A percentile compares a stretch with the other conserved stretches of the same genome.
phyloP scores from a whole-genome alignment of 2,329 filamentous ascomycete species.

The Fusarium sp. region DNA sequence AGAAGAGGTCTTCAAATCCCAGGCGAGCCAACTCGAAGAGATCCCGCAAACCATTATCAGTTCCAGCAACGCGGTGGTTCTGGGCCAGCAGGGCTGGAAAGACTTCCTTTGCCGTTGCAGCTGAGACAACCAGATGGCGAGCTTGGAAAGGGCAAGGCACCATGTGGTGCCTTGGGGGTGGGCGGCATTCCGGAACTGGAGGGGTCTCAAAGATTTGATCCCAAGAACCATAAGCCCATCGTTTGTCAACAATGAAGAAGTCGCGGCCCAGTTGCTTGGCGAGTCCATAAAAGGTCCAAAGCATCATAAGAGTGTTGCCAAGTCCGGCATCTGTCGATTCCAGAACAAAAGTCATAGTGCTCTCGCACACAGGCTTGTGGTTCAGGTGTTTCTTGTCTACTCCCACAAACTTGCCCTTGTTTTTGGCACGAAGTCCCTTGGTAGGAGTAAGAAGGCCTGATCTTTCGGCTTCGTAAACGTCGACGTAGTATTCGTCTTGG shows the following conservation, averaged over 20 bases:
- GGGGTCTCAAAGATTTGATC: constrained; percentile 76
- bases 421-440: constrained; percentile 53
- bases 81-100: constrained; percentile 67
- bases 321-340: constrained; percentile 79
- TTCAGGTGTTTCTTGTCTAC: constrained; percentile 57
- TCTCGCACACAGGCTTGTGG: constrained; percentile 70
- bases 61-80: constrained; percentile 44
- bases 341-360: constrained; percentile 80
- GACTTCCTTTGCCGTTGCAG: constrained; percentile 71
- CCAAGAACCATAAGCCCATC: constrained; percentile 85
- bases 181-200: constrained; percentile 72
- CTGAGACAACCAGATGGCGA: constrained; percentile 78
- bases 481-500: constrained; percentile 76
- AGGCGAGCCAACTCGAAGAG: constrained; percentile 75
- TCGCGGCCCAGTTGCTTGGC: constrained; percentile 77
- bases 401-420: constrained; percentile 61
- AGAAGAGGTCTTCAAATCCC: constrained; percentile 81
- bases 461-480: constrained; percentile 77
- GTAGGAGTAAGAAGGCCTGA: constrained; percentile 65
- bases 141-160: constrained; percentile 83
- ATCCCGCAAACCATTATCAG: constrained; percentile 53
- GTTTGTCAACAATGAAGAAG: constrained; percentile 87
- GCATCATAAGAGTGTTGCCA: constrained; percentile 78
- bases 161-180: constrained; percentile 79
- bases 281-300: constrained; percentile 87